Evolutionary conservation across 768 basidiomycete species (phyloP), one percentile per base, ranked within the genome.

Genomic region (Polyporus arcularius): DNA sequence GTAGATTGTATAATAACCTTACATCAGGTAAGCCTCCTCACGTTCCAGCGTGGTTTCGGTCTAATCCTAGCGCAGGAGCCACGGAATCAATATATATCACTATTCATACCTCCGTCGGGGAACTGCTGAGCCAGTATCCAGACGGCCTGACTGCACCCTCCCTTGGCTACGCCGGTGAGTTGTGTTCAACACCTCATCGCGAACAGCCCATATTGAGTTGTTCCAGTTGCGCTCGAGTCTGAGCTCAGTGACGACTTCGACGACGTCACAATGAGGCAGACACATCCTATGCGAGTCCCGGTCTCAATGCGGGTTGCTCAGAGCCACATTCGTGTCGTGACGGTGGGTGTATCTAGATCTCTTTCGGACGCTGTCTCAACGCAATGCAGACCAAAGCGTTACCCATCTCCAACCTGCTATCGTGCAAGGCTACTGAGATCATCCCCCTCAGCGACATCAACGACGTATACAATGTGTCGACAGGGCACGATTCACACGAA

Each of bases 391-490:
- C 84, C 64, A 90, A 88, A 68, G 84, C 91, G n/a, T 81, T 84
- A 65, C 78, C 84, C 8, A 83, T 95, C 46, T 89, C 87, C 4
- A 83, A 88, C 1, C 76, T 78, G 0, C 74, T 93, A 52, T 81
- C 85, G 10, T 90, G 90, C 74, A 85, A 86, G 74, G 85, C 90
- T 2, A 90, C 88, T 1, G 94, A 97, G 67, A 85, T 96, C 55
- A 86, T 96, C 55, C 82, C 85, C 6, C 74, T 95, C 28, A 75
- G 82, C 4, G 94, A 96, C 60, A 83, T 97, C 63, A 92, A 92
- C 74, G 94, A 97, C 66, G 84, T 92, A 1, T 90, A 93, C 73
- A 90, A 89, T 47, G 85, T 94, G 21, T 84, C 87, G 2, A 89
- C 87, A 15, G 89, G 90, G 7, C 82, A 86, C 15, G 90, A 94